Conservation (phyloP, 345 rosid species). For the Diplotaxis tenuifolia region DNA sequence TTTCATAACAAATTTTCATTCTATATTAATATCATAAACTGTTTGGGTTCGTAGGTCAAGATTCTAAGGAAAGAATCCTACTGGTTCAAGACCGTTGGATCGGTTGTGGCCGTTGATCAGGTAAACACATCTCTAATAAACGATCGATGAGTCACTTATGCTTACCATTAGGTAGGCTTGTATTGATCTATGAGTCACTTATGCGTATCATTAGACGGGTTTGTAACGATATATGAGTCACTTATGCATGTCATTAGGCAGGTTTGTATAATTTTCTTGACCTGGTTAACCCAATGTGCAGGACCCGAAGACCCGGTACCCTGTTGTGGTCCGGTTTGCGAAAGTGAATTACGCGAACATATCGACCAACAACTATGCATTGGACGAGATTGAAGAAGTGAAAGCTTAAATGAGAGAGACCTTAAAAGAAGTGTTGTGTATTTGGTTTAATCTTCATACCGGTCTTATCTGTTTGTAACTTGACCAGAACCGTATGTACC, state of each 20-base stretch:
- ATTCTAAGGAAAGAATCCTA: constrained; percentile 90
- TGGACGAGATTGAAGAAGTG: constrained; percentile 83
- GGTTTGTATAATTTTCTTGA: neutral
- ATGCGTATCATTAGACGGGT: neutral
- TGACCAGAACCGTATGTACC: constrained; percentile 30
- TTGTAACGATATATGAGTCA: neutral
- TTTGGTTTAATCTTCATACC: constrained; percentile 27
- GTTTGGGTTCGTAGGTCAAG: constrained; percentile 61
- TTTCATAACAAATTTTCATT: neutral
- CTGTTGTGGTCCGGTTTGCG: constrained; percentile 87
- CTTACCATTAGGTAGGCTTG: too few relatives aligned
- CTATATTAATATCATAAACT: neutral
- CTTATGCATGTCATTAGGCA: neutral
- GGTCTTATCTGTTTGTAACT: constrained; percentile 21
- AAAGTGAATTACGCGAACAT: constrained; percentile 87
- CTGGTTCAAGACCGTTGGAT: constrained; percentile 84
- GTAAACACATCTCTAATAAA: too few relatives aligned
- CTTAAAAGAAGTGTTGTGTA: neutral
- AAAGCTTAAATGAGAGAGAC: constrained; percentile 43
- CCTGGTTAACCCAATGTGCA: constrained; percentile 29
- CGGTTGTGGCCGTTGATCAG: constrained; percentile 93
- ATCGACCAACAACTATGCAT: constrained; percentile 92
- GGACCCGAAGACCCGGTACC: constrained; percentile 84
- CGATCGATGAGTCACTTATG: too few relatives aligned
- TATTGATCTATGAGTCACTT: neutral